These are phyloP conservation scores for Kwoniella bestiolae DNA, from an alignment of 768 basidiomycete species.

Conservation along the genomic window DNA sequence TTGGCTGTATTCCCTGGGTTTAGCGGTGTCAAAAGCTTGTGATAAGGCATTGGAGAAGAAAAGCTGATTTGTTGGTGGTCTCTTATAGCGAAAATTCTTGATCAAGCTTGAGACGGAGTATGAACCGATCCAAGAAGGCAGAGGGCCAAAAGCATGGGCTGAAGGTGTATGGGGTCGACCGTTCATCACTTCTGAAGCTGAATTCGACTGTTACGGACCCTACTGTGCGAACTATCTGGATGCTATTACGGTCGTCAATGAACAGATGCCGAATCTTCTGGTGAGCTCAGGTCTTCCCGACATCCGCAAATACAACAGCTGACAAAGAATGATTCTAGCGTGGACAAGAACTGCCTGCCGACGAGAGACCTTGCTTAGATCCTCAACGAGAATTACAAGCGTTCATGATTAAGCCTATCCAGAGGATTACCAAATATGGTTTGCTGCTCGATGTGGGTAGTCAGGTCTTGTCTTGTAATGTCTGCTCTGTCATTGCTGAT, in stretches of 20 bases:
- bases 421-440: slow-evolving; percentile 98
- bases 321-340: slow-evolving; percentile 26
- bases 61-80: background rate
- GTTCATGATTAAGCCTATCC: slow-evolving; percentile 97
- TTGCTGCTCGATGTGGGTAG: slow-evolving; percentile 81
- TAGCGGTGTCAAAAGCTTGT: too few species aligned
- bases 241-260: slow-evolving; percentile 80
- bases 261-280: slow-evolving; percentile 81
- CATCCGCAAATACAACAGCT: background rate
- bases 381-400: slow-evolving; percentile 74
- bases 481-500: background rate
- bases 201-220: slow-evolving; percentile 93
- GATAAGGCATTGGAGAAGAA: too few species aligned
- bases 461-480: slow-evolving; percentile 19
- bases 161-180: slow-evolving; percentile 57
- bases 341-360: slow-evolving; percentile 39
- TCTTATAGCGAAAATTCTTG: slow-evolving; percentile 54
- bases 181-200: slow-evolving; percentile 74
- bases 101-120: slow-evolving; percentile 56
- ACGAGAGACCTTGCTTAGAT: slow-evolving; percentile 46
- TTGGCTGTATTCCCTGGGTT: background rate
- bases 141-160: slow-evolving; percentile 50
- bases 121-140: slow-evolving; percentile 53
- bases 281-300: slow-evolving; percentile 62
- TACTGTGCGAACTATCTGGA: slow-evolving; percentile 94